Evolutionary conservation across 2,329 filamentous ascomycete species (phyloP).

Genomic region (Fusarium siculi): DNA sequence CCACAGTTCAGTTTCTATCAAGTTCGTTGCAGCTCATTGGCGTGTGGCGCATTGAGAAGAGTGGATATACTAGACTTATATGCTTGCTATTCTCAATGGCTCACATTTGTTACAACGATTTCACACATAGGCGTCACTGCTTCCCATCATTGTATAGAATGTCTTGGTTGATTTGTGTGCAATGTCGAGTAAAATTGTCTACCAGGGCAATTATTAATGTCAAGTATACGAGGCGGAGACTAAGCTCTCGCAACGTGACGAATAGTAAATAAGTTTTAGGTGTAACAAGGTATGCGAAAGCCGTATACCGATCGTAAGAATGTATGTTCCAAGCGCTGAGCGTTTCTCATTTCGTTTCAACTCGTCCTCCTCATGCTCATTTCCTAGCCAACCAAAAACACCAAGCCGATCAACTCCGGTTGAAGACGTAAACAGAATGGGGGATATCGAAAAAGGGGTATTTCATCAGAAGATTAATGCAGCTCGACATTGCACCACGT

Average conservation of each 20-base stretch:
- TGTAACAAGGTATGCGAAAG: constrained; percentile 33
- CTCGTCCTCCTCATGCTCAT: constrained; percentile 31
- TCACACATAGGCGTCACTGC: not conserved
- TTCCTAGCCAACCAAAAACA: constrained; percentile 36
- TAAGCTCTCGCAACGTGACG: constrained; percentile 33
- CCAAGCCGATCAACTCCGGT: constrained; percentile 44
- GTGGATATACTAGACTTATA: not conserved
- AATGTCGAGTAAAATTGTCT: constrained; percentile 50
- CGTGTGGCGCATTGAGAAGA: not conserved
- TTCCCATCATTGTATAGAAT: not conserved
- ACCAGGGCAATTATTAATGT: constrained; percentile 48
- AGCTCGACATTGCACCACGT: constrained; percentile 41
- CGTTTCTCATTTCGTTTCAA: constrained; percentile 36
- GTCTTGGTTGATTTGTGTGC: constrained; percentile 26
- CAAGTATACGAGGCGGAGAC: constrained; percentile 37
- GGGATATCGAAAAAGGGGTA: constrained; percentile 38
- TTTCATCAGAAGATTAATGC: constrained; percentile 43
- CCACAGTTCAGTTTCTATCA: not conserved
- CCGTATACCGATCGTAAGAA: constrained; percentile 35
- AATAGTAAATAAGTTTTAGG: constrained; percentile 45
- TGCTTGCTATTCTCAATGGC: not conserved
- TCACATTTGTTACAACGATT: not conserved
- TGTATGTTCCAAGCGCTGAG: constrained; percentile 34
- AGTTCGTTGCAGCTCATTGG: not conserved
- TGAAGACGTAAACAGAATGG: constrained; percentile 37